Evolutionary conservation across 1,139 yeast species (phyloP), one percentile per base, ranked within the genome.

Genomic region (Blastobotrys elegans): DNA sequence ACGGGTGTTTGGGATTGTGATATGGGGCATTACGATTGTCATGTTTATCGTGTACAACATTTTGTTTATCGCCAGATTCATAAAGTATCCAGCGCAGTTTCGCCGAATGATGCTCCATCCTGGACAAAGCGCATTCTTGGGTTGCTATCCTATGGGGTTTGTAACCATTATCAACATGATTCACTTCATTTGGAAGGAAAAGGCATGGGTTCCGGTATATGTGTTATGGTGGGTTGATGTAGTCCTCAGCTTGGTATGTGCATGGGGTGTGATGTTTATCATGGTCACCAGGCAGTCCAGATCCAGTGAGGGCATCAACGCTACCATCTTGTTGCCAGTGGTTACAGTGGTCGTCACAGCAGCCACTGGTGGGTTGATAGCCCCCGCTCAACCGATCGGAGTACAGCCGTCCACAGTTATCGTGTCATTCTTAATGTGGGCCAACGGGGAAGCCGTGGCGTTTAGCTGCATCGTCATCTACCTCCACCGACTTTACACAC

Each of bases 101-200:
- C 46, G 50, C 16, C 56, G 61, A 26, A 65, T 76, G 52, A 62
- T 81, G 43, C 54, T 64, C 24, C 75, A 80, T 53, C 74, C 79
- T 2, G 57, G 66, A 8, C 70, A 74, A 37, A 75, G 82, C 22
- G 76, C 80, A 3, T 85, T 80, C 57, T 68, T 86, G 71, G 96
- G 95, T 2, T 80, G 90, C 54, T 75, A 76, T 48, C 82, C 87
- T 13, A 88, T 88, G 96, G 95, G 88, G 0, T 72, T 73, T 51
- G 74, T 79, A 17, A 80, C 95, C 1, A 65, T 87, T 51, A 72
- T 83, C 43, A 82, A 80, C 59, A 74, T 76, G 65, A 65, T 79
- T 18, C 66, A 68, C 39, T 64, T 65, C 45, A 60, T 77, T 13
- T 60, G 56, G 44, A 56, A 60, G 22, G 53, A 58, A 30, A 38